phyloP scores from a whole-genome alignment of 75 land plant species.

The Picea sitchensis region DNA sequence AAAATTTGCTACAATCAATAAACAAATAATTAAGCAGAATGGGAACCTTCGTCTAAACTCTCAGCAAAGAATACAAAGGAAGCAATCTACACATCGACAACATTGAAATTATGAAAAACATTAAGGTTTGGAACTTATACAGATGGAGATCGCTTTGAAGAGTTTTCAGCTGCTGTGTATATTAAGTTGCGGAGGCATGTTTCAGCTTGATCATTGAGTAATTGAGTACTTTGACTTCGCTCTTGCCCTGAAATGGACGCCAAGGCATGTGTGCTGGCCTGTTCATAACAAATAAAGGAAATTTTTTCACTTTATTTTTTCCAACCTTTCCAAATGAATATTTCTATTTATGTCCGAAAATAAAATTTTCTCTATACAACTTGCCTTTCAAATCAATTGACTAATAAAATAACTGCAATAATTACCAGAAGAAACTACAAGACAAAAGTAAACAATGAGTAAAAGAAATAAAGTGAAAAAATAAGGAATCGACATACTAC shows the following conservation, averaged over 20 bases:
- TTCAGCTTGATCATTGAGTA: constrained; percentile 52
- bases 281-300: neutral
- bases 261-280: constrained; percentile 85
- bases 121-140: constrained; percentile 12
- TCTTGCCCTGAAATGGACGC: constrained; percentile 59
- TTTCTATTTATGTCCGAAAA: neutral
- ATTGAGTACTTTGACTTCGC: constrained; percentile 19
- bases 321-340: neutral
- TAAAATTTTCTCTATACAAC: neutral
- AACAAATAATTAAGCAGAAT: no score
- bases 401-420: neutral
- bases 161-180: constrained; percentile 43
- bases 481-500: neutral
- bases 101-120: neutral
- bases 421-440: neutral
- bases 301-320: no score
- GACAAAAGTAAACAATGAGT: neutral
- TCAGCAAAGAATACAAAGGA: no score
- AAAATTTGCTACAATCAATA: no score
- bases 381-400: neutral
- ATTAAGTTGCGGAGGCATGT: constrained; percentile 53
- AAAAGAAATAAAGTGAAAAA: neutral
- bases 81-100: no score
- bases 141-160: constrained; percentile 59
- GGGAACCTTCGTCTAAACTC: no score